Conservation (phyloP, 2,329 filamentous ascomycete genomes). For the Penicillium crustosum region DNA sequence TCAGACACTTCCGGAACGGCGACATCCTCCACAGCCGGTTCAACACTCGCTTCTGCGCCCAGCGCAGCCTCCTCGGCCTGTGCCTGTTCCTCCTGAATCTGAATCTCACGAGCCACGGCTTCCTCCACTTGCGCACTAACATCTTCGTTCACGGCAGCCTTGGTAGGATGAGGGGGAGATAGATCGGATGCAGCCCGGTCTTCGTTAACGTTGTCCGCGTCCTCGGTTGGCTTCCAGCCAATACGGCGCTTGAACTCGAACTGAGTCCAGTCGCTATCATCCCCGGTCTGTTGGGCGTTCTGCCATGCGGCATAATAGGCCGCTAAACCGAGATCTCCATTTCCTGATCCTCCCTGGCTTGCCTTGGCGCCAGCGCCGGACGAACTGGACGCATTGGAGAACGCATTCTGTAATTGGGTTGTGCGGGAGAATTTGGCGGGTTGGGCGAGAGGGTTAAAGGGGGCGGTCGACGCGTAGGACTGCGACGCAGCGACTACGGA, state of each 20-base stretch:
- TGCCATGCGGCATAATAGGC: constrained; percentile 92
- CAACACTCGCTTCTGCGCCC: constrained; percentile 29
- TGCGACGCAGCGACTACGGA: constrained; percentile 95
- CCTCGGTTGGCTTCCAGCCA: constrained; percentile 71
- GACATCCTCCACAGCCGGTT: constrained; percentile 35
- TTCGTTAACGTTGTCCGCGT: constrained; percentile 36
- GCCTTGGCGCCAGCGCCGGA: constrained; percentile 53
- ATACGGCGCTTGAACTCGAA: constrained; percentile 86
- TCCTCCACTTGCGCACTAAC: constrained; percentile 78
- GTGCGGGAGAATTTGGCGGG: constrained; percentile 53
- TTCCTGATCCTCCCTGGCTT: constrained; percentile 59
- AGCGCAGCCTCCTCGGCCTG: constrained; percentile 43
- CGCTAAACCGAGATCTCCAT: constrained; percentile 68
- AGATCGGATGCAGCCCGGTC: constrained; percentile 39
- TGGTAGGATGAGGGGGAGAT: constrained; percentile 62
- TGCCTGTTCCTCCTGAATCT: constrained; percentile 56
- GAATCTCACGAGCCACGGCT: constrained; percentile 75
- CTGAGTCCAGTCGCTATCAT: constrained; percentile 84
- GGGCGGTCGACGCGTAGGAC: constrained; percentile 69
- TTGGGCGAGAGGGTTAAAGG: constrained; percentile 55
- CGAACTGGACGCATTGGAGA: constrained; percentile 64
- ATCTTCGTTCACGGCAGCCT: constrained; percentile 50
- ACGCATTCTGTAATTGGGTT: constrained; percentile 69
- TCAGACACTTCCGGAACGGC: constrained; percentile 49
- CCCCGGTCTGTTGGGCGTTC: constrained; percentile 66